These are phyloP conservation scores for Ophiostoma novo-ulmi DNA, from an alignment of 2,329 filamentous ascomycete species.

Conservation along the genomic window DNA sequence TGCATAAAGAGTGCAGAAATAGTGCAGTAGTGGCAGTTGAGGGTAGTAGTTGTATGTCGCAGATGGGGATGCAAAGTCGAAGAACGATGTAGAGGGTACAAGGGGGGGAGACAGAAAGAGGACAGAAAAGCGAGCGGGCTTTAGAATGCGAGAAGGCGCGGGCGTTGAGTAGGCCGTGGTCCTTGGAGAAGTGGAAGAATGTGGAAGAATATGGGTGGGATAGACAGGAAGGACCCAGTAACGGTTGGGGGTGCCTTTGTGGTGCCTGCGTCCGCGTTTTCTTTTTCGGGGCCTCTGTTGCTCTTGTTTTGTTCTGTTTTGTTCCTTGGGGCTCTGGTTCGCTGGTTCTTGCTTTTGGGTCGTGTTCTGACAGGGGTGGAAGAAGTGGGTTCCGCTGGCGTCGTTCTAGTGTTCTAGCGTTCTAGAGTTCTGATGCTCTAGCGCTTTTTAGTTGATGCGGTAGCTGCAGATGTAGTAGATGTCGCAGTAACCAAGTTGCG, in stretches of 20 bases:
- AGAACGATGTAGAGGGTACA: constrained; percentile 4
- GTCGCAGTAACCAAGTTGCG: background rate
- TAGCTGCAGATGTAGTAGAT: constrained; percentile 3
- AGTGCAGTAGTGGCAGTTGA: constrained; percentile 1
- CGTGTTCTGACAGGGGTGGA: background rate
- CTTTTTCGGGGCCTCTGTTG: background rate
- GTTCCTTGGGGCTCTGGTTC: background rate
- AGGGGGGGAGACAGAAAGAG: background rate
- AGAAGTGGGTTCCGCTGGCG: constrained; percentile 2
- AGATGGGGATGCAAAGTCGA: constrained; percentile 8
- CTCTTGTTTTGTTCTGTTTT: background rate
- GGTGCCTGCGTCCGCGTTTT: background rate
- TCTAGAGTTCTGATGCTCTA: background rate
- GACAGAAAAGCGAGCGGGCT: background rate
- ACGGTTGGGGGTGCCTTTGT: background rate
- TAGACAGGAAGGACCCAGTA: background rate
- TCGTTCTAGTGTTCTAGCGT: background rate
- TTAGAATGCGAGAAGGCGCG: background rate
- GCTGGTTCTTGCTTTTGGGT: background rate
- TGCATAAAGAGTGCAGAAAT: background rate
- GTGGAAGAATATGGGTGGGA: background rate
- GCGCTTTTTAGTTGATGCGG: background rate
- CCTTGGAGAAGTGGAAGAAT: constrained; percentile 7
- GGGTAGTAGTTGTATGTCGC: constrained; percentile 9
- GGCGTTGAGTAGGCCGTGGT: background rate